Conservation (phyloP, 352 stramenopile genomes). For the Aphanomyces euteiches region DNA sequence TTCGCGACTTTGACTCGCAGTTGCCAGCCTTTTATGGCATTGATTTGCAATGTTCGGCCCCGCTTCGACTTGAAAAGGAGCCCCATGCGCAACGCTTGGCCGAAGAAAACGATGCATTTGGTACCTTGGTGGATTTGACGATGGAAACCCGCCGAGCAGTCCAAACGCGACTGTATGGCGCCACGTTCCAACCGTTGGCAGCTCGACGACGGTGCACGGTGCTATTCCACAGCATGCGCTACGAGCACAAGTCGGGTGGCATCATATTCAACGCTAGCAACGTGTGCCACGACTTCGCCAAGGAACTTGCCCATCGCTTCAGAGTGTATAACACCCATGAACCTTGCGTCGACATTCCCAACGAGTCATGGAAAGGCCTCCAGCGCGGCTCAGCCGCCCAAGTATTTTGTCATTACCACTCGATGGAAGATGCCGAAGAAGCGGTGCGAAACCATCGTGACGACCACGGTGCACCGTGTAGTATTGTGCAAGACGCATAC, state of each 20-base stretch:
- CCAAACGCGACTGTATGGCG: constrained; percentile 7
- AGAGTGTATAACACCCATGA: neutral
- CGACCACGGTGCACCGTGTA: neutral
- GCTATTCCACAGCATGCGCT: constrained; percentile 20
- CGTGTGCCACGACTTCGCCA: constrained; percentile 15
- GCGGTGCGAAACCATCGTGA: neutral
- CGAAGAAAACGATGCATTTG: neutral
- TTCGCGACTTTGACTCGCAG: neutral
- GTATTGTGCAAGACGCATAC: constrained; percentile 3
- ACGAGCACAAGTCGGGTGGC: constrained; percentile 5
- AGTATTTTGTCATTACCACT: constrained; percentile 21
- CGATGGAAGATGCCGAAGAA: constrained; percentile 19
- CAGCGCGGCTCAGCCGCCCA: neutral
- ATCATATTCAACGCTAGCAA: constrained; percentile 18
- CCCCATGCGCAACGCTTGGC: neutral
- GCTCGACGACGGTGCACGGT: constrained; percentile 21
- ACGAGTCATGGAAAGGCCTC: neutral
- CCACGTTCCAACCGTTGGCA: constrained; percentile 17
- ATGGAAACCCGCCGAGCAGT: neutral
- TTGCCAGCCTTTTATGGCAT: constrained; percentile 22
- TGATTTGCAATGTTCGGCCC: neutral
- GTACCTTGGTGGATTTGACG: constrained; percentile 6
- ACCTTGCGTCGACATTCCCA: constrained; percentile 12
- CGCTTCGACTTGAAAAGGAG: neutral
- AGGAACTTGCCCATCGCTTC: constrained; percentile 13